Evolutionary conservation across 805 yeast species (phyloP).

Genomic region (Lipomyces sp.): DNA sequence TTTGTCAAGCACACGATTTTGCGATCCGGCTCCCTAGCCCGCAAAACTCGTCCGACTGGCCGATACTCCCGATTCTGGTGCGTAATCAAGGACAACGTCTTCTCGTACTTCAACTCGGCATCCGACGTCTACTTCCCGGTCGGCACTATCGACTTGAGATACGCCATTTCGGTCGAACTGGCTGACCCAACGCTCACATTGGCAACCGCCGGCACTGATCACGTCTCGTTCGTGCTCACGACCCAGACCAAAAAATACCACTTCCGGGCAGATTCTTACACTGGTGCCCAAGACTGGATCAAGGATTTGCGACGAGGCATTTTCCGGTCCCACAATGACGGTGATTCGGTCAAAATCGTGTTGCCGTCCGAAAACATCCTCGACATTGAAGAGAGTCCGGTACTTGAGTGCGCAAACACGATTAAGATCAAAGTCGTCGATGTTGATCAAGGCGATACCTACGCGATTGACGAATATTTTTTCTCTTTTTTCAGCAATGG

Average conservation of each 20-base stretch:
- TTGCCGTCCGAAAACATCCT: constrained; percentile 73
- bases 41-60: constrained; percentile 49
- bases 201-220: constrained; percentile 38
- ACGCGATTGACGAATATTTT: constrained; percentile 68
- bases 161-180: constrained; percentile 65
- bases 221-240: constrained; percentile 60
- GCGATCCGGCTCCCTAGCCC: constrained; percentile 57
- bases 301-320: constrained; percentile 73
- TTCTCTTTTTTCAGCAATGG: constrained; percentile 68
- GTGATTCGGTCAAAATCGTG: constrained; percentile 74
- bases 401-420: constrained; percentile 61
- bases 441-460: constrained; percentile 51
- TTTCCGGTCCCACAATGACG: constrained; percentile 71
- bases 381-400: constrained; percentile 60
- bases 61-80: constrained; percentile 74
- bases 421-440: constrained; percentile 67
- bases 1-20: constrained; percentile 41
- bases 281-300: constrained; percentile 81
- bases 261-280: constrained; percentile 74
- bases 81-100: constrained; percentile 67
- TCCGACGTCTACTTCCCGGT: constrained; percentile 86
- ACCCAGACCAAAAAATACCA: constrained; percentile 57
- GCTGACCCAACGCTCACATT: constrained; percentile 39
- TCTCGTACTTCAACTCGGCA: constrained; percentile 70
- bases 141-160: constrained; percentile 70